phyloP scores from a whole-genome alignment of 139 green algal genomes.

The Desmodesmus armatus region DNA sequence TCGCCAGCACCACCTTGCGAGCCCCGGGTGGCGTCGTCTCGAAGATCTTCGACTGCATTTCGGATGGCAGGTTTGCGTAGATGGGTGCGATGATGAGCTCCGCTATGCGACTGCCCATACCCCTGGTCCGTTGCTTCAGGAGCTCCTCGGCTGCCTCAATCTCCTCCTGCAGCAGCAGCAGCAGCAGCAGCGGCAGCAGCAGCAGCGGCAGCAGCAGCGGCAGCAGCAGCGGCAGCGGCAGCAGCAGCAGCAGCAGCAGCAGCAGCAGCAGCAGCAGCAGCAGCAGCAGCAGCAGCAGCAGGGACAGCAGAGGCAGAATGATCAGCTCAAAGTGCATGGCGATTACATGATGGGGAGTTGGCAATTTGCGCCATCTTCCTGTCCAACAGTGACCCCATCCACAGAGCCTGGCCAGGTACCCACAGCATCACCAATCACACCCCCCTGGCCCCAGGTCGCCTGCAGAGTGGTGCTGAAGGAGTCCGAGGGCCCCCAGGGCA shows the following conservation, averaged over 20 bases:
- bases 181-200: background rate
- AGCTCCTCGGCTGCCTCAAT: constrained; percentile 97
- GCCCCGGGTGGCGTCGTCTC: constrained; percentile 91
- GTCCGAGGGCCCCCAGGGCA: too few relatives aligned
- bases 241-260: background rate
- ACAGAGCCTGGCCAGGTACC: too few relatives aligned
- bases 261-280: background rate
- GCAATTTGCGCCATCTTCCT: too few relatives aligned
- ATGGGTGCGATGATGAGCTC: constrained; percentile 98
- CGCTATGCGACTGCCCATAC: constrained; percentile 88
- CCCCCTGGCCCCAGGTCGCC: too few relatives aligned
- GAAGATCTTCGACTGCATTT: constrained; percentile 98
- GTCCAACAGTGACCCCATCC: too few relatives aligned
- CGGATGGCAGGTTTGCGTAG: constrained; percentile 97
- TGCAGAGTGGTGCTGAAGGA: too few relatives aligned
- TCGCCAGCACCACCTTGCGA: constrained; percentile 97
- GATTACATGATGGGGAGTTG: too few relatives aligned
- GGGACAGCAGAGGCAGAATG: too few relatives aligned
- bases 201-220: background rate
- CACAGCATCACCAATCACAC: too few relatives aligned
- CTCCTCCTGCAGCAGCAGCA: constrained; percentile 83
- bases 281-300: background rate
- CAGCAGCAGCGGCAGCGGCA: background rate
- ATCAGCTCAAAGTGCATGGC: too few relatives aligned
- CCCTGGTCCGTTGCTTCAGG: constrained; percentile 87